Evolutionary conservation across 2,329 filamentous ascomycete genomes (phyloP).

Genomic region (Lojkania enalia): DNA sequence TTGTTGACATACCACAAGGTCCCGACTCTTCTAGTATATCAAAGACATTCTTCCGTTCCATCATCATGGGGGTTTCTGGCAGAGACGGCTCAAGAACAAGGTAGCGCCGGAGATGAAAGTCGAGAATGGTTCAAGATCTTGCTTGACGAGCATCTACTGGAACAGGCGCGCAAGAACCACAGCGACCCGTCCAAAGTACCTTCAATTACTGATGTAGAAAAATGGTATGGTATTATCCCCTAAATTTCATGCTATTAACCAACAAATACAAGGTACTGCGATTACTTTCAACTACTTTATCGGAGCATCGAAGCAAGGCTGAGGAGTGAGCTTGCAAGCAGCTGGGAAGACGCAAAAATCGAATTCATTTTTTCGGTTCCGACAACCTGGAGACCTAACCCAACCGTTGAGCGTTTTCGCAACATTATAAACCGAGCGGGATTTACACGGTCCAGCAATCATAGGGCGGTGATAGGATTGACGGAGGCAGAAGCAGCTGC

Average conservation of each 20-base stretch:
- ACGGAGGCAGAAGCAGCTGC: slow-evolving; percentile 56
- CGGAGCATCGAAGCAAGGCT: slow-evolving; percentile 46
- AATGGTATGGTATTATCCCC: slow-evolving; percentile 40
- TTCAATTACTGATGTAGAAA: slow-evolving; percentile 42
- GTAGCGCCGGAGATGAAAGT: slow-evolving; percentile 46
- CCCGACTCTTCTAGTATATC: slow-evolving; percentile 53
- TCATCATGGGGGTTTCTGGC: slow-evolving; percentile 57
- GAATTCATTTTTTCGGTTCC: slow-evolving; percentile 59
- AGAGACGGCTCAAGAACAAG: slow-evolving; percentile 27
- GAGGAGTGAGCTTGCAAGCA: slow-evolving; percentile 37
- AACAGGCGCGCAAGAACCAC: slow-evolving; percentile 13
- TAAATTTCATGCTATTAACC: neutral
- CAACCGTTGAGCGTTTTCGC: slow-evolving; percentile 54
- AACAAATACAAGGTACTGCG: slow-evolving; percentile 41
- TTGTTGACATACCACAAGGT: too few relatives aligned
- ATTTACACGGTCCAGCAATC: slow-evolving; percentile 45
- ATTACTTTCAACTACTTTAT: slow-evolving; percentile 55
- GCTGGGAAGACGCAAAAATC: slow-evolving; percentile 50
- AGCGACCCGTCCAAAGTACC: slow-evolving; percentile 18
- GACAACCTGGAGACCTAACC: slow-evolving; percentile 54
- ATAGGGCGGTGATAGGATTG: slow-evolving; percentile 47
- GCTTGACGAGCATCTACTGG: slow-evolving; percentile 51
- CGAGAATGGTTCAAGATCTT: slow-evolving; percentile 59
- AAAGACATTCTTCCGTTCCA: slow-evolving; percentile 39
- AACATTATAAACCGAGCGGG: slow-evolving; percentile 50